phyloP scores from a whole-genome alignment of 805 yeast genomes.

The Zygosaccharomyces gambellarensis region DNA sequence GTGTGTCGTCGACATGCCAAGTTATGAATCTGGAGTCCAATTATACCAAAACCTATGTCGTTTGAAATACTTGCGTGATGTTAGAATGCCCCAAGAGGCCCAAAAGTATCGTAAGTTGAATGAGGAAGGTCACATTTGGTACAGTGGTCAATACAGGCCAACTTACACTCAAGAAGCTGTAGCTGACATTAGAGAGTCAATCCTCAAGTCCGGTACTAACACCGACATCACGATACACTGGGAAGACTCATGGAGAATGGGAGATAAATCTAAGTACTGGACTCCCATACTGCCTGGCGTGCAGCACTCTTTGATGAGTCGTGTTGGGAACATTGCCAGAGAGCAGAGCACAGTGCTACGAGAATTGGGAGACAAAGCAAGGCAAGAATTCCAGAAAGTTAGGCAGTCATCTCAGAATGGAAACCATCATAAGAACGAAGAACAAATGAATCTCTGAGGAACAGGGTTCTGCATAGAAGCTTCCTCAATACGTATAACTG shows the following conservation, averaged over 20 bases:
- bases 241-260: slow-evolving; percentile 87
- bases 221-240: slow-evolving; percentile 53
- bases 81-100: slow-evolving; percentile 53
- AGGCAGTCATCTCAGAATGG: slow-evolving; percentile 6
- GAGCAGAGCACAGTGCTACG: slow-evolving; percentile 65
- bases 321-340: slow-evolving; percentile 49
- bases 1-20: slow-evolving; percentile 70
- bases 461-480: not conserved
- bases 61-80: slow-evolving; percentile 69
- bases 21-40: slow-evolving; percentile 59
- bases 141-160: slow-evolving; percentile 82
- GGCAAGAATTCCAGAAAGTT: slow-evolving; percentile 15
- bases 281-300: slow-evolving; percentile 42
- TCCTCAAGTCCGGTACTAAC: slow-evolving; percentile 17
- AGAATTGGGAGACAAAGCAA: slow-evolving; percentile 41
- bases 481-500: slow-evolving; percentile 3
- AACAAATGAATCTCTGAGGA: not conserved
- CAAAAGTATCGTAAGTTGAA: slow-evolving; percentile 65
- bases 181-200: slow-evolving; percentile 56
- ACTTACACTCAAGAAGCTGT: slow-evolving; percentile 87
- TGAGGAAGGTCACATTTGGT: slow-evolving; percentile 79
- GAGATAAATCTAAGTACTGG: slow-evolving; percentile 69
- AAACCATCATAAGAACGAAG: slow-evolving; percentile 4
- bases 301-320: slow-evolving; percentile 55
- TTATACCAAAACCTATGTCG: slow-evolving; percentile 72